Evolutionary conservation across 2,329 filamentous ascomycete species (phyloP).

Genomic region (Alternaria alternata): DNA sequence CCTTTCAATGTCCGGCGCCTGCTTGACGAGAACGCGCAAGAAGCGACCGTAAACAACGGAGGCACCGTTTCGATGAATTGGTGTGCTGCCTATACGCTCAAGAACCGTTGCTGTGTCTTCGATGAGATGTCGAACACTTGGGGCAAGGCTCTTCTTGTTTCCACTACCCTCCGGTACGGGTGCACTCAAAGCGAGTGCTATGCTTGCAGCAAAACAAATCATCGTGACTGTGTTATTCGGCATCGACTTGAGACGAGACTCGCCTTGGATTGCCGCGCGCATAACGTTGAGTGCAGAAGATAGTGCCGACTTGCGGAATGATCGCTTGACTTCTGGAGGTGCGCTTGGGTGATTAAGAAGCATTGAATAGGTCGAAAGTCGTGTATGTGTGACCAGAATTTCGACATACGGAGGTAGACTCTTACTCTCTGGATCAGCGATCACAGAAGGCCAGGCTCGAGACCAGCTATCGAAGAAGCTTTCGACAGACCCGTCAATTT

Average conservation of each 20-base stretch:
- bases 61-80: slow-evolving; percentile 71
- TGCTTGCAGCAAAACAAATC: slow-evolving; percentile 71
- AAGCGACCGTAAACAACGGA: slow-evolving; percentile 68
- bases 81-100: slow-evolving; percentile 72
- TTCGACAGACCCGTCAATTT: slow-evolving; percentile 62
- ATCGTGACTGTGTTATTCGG: slow-evolving; percentile 81
- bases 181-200: slow-evolving; percentile 60
- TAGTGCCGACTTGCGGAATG: slow-evolving; percentile 75
- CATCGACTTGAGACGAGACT: slow-evolving; percentile 75
- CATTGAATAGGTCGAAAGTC: slow-evolving; percentile 76
- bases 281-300: slow-evolving; percentile 78
- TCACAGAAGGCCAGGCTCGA: slow-evolving; percentile 61
- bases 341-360: slow-evolving; percentile 79
- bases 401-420: slow-evolving; percentile 76
- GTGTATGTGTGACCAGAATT: slow-evolving; percentile 74
- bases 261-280: slow-evolving; percentile 75
- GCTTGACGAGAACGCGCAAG: slow-evolving; percentile 55
- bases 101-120: slow-evolving; percentile 74
- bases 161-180: slow-evolving; percentile 32
- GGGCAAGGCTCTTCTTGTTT: slow-evolving; percentile 40
- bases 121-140: slow-evolving; percentile 53
- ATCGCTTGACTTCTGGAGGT: slow-evolving; percentile 73
- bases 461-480: slow-evolving; percentile 73
- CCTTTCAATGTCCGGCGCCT: slow-evolving; percentile 33
- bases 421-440: slow-evolving; percentile 50